phyloP scores from a whole-genome alignment of 2,329 filamentous ascomycete genomes.

The Beauveria asiatica region DNA sequence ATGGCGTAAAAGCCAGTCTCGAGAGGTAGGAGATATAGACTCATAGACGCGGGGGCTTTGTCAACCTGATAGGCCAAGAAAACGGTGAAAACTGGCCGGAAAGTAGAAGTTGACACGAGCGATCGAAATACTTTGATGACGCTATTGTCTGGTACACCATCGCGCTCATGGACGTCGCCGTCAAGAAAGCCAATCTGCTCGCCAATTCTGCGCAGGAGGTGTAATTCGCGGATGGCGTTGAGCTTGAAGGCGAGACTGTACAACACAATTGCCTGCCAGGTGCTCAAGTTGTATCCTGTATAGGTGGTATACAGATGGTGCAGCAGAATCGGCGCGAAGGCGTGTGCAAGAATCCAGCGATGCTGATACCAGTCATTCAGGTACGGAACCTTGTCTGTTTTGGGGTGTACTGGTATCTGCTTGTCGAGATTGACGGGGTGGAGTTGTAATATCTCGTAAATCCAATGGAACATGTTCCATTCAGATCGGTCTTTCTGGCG shows the following conservation, averaged over 20 bases:
- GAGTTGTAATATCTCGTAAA: constrained; percentile 13
- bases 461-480: constrained; percentile 16
- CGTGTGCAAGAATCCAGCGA: constrained; percentile 25
- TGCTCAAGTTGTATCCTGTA: constrained; percentile 12
- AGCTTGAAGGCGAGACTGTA: constrained; percentile 24
- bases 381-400: constrained; percentile 24
- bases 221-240: constrained; percentile 22
- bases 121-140: constrained; percentile 18
- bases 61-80: constrained; percentile 19
- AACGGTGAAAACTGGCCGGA: constrained; percentile 18
- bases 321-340: constrained; percentile 18
- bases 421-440: constrained; percentile 14
- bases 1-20: constrained; percentile 26
- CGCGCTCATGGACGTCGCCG: constrained; percentile 24
- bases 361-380: constrained; percentile 21
- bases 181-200: constrained; percentile 22
- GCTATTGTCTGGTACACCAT: constrained; percentile 25
- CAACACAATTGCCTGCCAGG: constrained; percentile 12
- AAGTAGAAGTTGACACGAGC: constrained; percentile 15
- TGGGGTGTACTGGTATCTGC: constrained; percentile 21
- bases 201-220: constrained; percentile 22
- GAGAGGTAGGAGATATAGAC: constrained; percentile 21
- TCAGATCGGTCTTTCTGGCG: constrained; percentile 10
- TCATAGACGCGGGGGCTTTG: constrained; percentile 12
- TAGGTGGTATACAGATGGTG: constrained; percentile 13